Evolutionary conservation across 2,329 filamentous ascomycete species (phyloP), one percentile per base, ranked within the genome.

Genomic region (Fonsecaea nubica): DNA sequence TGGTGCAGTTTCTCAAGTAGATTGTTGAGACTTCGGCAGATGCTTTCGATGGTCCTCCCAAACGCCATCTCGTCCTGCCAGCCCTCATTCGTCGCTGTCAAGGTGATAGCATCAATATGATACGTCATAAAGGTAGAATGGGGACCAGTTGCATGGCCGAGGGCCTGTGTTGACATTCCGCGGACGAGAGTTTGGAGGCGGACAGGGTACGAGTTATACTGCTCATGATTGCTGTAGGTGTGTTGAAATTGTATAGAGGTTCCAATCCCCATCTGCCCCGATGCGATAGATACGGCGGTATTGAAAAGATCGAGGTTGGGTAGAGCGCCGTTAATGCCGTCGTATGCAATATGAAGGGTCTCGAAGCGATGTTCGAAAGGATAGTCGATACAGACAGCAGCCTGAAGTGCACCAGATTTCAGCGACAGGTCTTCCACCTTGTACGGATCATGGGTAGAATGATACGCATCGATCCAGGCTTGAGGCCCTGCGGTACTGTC

Each of bases 31-130:
- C 92, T 97, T 74, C 95, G 86, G 77, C 96, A 96, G 2, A 95
- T 86, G 73, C 93, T 93, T 80, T 99, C 95, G 4, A 98, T 85
- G 0, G 93, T 89, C 62, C 93, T 86, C 5, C 95, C 95, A 76
- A 99, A 88, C 9, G 91, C 91, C 92, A 98, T 98, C 80, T 98
- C 95, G 77, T 99, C 95, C 75, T 98, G 92, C 92, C 93, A 97
- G 36, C 95, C 95, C 50, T 94, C 84, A 1, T 94, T 94, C 66
- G 92, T 91, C 0, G 95, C 92, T 75, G 95, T 92, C 50, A 99
- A 82, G 0, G 95, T 99, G 70, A 99, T 90, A 2, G 95, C 95
- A 77, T 99, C 95, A 68, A 99, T 91, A 74, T 98, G 95, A 76
- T 99, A 99, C 0, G 95, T 93, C 75, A 99, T 97, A 77, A 99